phyloP scores from a whole-genome alignment of 768 basidiomycete genomes.

The button mushroom (Agaricus bisporus) region DNA sequence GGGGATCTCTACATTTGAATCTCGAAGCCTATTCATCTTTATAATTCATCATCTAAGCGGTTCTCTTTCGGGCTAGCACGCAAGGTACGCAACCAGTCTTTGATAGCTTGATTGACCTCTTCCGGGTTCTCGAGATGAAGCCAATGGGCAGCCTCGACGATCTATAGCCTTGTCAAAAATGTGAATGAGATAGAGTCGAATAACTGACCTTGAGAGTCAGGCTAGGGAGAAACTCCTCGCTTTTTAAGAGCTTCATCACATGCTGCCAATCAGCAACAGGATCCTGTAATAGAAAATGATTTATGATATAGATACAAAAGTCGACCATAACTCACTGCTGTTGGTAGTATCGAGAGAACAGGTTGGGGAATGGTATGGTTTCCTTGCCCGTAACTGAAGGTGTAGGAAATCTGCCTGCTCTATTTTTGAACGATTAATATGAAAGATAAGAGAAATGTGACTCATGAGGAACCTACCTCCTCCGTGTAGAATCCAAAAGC shows the following conservation, averaged over 20 bases:
- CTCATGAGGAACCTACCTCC: conserved; percentile 29
- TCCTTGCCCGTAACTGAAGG: conserved; percentile 34
- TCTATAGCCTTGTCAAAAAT: background rate
- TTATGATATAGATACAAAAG: background rate
- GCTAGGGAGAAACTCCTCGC: conserved; percentile 30
- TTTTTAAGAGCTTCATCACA: conserved; percentile 27
- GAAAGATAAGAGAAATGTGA: too few species aligned
- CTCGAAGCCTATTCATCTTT: too few species aligned
- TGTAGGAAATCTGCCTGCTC: conserved; percentile 38
- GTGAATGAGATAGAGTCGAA: background rate
- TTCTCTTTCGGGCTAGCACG: background rate
- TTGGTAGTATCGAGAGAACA: conserved; percentile 35
- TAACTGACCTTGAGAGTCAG: conserved; percentile 30
- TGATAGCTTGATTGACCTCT: background rate
- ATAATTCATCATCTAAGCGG: background rate
- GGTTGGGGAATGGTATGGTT: conserved; percentile 39
- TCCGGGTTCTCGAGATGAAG: conserved; percentile 36
- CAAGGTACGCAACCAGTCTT: background rate
- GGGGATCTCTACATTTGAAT: too few species aligned
- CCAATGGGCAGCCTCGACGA: conserved; percentile 50
- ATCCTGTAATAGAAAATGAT: conserved; percentile 28
- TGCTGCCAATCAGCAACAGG: conserved; percentile 40
- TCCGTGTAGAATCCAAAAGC: conserved; percentile 63
- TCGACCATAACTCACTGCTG: conserved; percentile 22
- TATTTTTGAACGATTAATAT: conserved; percentile 12